Percentiles rank a stretch among this genome's conserved stretches.
Conservation (phyloP, 2,329 filamentous ascomycete genomes). For the Aspergillus sp. region DNA sequence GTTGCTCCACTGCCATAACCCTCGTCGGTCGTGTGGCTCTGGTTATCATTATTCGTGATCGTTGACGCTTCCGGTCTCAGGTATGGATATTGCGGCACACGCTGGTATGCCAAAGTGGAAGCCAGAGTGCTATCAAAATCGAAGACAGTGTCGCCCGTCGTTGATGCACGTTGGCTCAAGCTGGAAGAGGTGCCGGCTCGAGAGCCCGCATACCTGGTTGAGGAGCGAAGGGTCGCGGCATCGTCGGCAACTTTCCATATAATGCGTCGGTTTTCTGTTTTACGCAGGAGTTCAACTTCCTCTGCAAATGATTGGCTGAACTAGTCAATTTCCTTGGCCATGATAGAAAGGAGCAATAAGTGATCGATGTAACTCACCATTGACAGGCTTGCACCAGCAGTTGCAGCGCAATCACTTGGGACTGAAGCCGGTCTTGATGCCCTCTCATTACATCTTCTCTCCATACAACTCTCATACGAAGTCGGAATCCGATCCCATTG, state of each 20-base stretch:
- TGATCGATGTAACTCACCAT: conserved; percentile 29
- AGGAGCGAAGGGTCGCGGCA: conserved; percentile 34
- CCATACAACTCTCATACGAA: conserved; percentile 33
- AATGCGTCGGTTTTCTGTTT: conserved; percentile 32
- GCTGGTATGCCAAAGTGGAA: conserved; percentile 26
- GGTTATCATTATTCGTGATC: conserved; percentile 8
- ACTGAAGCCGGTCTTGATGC: conserved; percentile 35
- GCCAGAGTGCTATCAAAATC: conserved; percentile 33
- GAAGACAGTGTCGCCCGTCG: conserved; percentile 30
- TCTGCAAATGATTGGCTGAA: conserved; percentile 34
- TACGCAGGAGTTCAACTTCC: conserved; percentile 34
- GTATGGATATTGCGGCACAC: conserved; percentile 16
- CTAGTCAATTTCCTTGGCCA: background rate
- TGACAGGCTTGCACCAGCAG: conserved; percentile 40
- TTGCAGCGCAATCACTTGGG: conserved; percentile 39
- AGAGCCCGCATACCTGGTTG: conserved; percentile 26
- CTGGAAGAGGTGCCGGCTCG: conserved; percentile 24
- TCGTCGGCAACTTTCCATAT: conserved; percentile 39
- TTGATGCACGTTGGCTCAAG: conserved; percentile 25
- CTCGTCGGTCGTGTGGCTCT: conserved; percentile 26
- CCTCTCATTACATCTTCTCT: conserved; percentile 38
- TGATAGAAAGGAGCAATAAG: background rate
- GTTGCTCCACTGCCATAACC: conserved; percentile 26
- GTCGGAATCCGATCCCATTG: conserved; percentile 23
- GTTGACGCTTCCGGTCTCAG: conserved; percentile 10